These are phyloP conservation scores for Pleurotus platypus DNA, from an alignment of 768 basidiomycete species.

Conservation along the genomic window DNA sequence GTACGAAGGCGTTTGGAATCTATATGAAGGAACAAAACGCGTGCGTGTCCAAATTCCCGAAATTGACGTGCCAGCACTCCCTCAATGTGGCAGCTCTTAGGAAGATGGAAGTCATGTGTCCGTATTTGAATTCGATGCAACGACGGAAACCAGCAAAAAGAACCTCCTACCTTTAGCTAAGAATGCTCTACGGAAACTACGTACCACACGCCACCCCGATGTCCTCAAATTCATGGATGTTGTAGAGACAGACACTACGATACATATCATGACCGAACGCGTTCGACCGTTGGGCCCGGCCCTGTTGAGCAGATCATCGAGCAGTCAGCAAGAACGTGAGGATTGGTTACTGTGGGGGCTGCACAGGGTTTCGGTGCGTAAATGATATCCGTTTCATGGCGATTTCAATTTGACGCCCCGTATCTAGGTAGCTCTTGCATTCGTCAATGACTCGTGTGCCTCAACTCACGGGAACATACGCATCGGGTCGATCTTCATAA, in stretches of 20 bases:
- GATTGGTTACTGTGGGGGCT: conserved; percentile 95
- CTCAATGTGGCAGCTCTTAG: conserved; percentile 36
- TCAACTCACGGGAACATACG: conserved; percentile 84
- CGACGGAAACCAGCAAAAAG: conserved; percentile 47
- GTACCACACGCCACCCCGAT: conserved; percentile 92
- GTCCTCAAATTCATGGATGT: conserved; percentile 94
- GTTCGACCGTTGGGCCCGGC: conserved; percentile 70
- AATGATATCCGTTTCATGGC: not conserved
- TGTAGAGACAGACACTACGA: conserved; percentile 80
- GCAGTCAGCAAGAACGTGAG: conserved; percentile 62
- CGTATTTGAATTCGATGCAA: conserved; percentile 88
- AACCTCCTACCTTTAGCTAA: conserved; percentile 72
- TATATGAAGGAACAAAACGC: conserved; percentile 87
- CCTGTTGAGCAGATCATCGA: conserved; percentile 60
- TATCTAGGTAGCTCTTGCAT: conserved; percentile 77
- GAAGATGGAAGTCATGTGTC: conserved; percentile 86
- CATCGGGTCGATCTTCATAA: conserved; percentile 80
- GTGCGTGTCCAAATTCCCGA: conserved; percentile 37
- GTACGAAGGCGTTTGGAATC: conserved; percentile 73
- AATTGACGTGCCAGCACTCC: not conserved
- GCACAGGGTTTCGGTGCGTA: conserved; percentile 80
- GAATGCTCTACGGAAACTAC: conserved; percentile 86
- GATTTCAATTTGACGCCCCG: conserved; percentile 9
- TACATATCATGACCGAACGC: conserved; percentile 95
- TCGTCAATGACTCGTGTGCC: conserved; percentile 79